Evolutionary conservation across 23 red algal species (phyloP).

Genomic region (Gracilaria domingensis): DNA sequence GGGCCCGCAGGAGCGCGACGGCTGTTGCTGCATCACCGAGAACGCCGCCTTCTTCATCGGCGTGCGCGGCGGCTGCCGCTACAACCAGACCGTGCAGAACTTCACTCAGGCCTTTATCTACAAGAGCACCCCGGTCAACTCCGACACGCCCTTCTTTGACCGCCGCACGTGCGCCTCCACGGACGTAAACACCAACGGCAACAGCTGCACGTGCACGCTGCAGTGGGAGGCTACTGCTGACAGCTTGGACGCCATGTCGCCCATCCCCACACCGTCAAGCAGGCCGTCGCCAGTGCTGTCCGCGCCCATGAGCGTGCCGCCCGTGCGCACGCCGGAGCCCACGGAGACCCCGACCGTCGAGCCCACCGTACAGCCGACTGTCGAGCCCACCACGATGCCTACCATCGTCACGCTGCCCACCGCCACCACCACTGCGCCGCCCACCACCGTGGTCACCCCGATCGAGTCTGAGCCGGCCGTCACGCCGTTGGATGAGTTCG

Average conservation of each 20-base stretch:
- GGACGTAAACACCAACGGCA: background rate
- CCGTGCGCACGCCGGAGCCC: background rate
- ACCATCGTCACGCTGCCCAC: background rate
- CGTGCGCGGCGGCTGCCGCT: slow-evolving; percentile 27
- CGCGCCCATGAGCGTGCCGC: background rate
- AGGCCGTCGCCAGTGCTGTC: slow-evolving; percentile 8
- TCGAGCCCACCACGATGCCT: background rate
- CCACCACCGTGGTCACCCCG: background rate
- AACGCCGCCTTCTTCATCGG: slow-evolving; percentile 9
- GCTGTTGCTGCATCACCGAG: slow-evolving; percentile 35
- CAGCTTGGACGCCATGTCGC: background rate
- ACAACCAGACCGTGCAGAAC: slow-evolving; percentile 8
- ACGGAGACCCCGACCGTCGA: background rate
- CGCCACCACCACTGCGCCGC: background rate
- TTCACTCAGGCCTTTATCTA: slow-evolving; percentile 26
- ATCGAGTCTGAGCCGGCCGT: background rate
- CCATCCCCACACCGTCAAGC: slow-evolving; percentile 11
- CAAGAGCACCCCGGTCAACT: slow-evolving; percentile 23
- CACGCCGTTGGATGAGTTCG: background rate
- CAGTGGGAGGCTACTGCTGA: background rate
- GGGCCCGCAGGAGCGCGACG: slow-evolving; percentile 3
- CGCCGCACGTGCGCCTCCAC: slow-evolving; percentile 2
- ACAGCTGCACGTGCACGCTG: slow-evolving; percentile 29
- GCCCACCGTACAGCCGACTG: background rate
- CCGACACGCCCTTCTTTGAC: slow-evolving; percentile 9